Evolutionary conservation across 176 grass and related monocot species (phyloP).

Genomic region (Leersia perrieri): DNA sequence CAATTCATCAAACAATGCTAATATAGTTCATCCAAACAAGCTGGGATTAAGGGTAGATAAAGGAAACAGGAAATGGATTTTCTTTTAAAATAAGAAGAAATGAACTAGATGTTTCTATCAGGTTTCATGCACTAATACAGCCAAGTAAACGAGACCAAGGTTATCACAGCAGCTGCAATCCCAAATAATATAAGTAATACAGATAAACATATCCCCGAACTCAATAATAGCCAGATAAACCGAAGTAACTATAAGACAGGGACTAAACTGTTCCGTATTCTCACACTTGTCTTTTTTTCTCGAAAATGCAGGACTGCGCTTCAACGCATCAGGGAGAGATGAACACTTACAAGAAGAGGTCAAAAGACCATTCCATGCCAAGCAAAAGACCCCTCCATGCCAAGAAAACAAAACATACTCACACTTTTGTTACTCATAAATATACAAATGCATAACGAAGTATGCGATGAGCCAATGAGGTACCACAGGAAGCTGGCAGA

Average conservation of each 20-base stretch:
- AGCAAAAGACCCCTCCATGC: too few species aligned
- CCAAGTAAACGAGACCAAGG: background rate
- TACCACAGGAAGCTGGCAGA: too few species aligned
- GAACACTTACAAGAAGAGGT: too few species aligned
- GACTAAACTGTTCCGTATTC: background rate
- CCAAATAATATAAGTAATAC: background rate
- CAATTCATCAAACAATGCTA: background rate
- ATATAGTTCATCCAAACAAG: background rate
- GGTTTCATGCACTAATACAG: background rate
- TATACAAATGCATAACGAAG: too few species aligned
- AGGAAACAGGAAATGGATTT: background rate
- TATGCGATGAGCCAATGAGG: too few species aligned
- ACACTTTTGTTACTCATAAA: too few species aligned
- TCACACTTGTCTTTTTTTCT: too few species aligned
- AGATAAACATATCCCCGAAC: background rate
- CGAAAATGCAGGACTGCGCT: too few species aligned
- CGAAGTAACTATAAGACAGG: background rate
- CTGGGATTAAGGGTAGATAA: background rate
- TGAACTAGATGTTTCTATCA: background rate
- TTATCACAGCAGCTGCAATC: background rate
- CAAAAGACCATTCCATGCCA: too few species aligned
- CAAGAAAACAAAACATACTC: too few species aligned
- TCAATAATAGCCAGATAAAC: background rate
- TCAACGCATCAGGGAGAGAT: too few species aligned
- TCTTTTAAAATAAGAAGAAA: background rate